phyloP scores from a whole-genome alignment of 257 asterid species.

The Leonotis leonurus region DNA sequence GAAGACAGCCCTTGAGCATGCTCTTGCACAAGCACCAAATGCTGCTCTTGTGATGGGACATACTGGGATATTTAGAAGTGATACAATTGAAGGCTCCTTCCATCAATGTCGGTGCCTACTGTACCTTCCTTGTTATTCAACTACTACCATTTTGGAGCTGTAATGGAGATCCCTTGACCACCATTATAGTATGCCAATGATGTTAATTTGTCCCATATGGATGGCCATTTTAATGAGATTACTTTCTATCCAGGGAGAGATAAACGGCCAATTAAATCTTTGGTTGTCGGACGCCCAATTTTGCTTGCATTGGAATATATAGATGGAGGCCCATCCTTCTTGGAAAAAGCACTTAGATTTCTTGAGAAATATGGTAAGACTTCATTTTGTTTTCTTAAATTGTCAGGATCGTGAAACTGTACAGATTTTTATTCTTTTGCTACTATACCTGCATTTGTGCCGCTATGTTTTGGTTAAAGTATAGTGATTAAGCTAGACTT shows the following conservation, averaged over 20 bases:
- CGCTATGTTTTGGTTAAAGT: background rate
- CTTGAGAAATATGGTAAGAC: conserved; percentile 80
- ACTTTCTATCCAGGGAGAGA: conserved; percentile 70
- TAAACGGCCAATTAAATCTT: conserved; percentile 73
- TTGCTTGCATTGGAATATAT: conserved; percentile 88
- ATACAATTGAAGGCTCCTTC: conserved; percentile 64
- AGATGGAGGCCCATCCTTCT: conserved; percentile 94
- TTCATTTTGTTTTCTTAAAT: conserved; percentile 12
- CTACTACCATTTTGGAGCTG: conserved; percentile 8
- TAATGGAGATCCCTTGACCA: background rate
- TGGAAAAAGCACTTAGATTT: conserved; percentile 86
- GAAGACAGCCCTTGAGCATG: conserved; percentile 89
- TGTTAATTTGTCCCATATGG: background rate
- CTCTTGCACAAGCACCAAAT: conserved; percentile 91
- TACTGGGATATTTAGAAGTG: conserved; percentile 80
- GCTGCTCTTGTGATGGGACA: conserved; percentile 96
- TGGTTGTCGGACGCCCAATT: conserved; percentile 94
- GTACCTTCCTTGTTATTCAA: conserved; percentile 7
- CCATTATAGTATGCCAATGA: background rate
- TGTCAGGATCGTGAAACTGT: conserved; percentile 13
- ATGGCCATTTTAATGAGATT: conserved; percentile 9
- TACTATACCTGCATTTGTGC: background rate
- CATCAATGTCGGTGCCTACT: conserved; percentile 56
- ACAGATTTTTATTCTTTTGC: background rate
- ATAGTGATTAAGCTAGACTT: background rate